A percentile compares a stretch with the other conserved stretches of the same genome.
phyloP scores from a whole-genome alignment of 371 early-diverging fungal genomes.

The Mucor plumbeus region DNA sequence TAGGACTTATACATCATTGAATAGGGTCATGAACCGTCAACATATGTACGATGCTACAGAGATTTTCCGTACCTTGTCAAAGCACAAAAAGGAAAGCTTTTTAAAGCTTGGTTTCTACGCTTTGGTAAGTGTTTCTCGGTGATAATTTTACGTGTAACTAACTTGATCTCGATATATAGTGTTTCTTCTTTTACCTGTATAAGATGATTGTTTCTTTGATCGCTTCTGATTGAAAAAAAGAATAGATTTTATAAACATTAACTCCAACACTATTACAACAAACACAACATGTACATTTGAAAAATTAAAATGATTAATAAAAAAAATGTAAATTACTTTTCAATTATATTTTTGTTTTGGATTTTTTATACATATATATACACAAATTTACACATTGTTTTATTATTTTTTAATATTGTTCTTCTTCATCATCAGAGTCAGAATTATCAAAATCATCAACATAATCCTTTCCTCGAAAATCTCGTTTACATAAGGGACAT shows the following conservation, averaged over 20 bases:
- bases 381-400: constrained; percentile 8
- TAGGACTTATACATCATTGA: neutral
- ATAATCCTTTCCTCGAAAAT: constrained; percentile 36
- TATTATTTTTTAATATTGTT: constrained; percentile 7
- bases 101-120: constrained; percentile 92
- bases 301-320: neutral
- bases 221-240: constrained; percentile 29
- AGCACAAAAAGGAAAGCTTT: constrained; percentile 91
- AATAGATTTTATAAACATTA: neutral
- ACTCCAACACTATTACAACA: neutral
- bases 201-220: constrained; percentile 66
- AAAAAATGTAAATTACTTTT: constrained; percentile 6
- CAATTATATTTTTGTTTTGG: neutral
- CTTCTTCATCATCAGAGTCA: constrained; percentile 16
- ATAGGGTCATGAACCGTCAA: constrained; percentile 70
- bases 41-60: constrained; percentile 95
- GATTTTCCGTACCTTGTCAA: constrained; percentile 87
- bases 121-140: constrained; percentile 43
- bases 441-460: constrained; percentile 1
- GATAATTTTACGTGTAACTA: neutral
- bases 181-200: constrained; percentile 89
- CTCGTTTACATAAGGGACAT: constrained; percentile 45
- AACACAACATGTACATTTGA: constrained; percentile 1
- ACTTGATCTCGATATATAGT: constrained; percentile 24
- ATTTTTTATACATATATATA: neutral